Base-by-base conservation (phyloP, 73 alveolate species). In the Diophrys appendiculata region DNA sequence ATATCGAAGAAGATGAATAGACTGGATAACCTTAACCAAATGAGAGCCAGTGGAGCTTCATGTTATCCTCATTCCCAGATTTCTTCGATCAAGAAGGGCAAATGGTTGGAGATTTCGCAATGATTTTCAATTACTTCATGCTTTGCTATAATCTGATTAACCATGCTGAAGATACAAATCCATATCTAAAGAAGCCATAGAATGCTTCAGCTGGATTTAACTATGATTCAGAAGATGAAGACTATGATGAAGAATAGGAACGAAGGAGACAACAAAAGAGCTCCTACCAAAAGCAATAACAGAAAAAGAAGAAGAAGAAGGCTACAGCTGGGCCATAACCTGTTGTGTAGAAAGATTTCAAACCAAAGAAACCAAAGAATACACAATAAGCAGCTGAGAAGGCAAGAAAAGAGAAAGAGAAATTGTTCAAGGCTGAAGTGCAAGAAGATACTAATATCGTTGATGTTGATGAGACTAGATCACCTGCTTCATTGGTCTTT, bases 401-500 rank as follows among this genome's bases (percentile, higher is more conserved):
- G 32, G 33, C 67, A 25, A 68, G 34, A 69, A 65, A 64, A 65
- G 80, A 81, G 88, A 87, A 29, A 88, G 92, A 60, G 34, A 81
- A 25, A 70, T 84, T 69, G 85, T 84, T 77, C 52, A 83, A 55
- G 54, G 55, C 81, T 32, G 91, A 86, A 1, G 86, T 86, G 65
- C 89, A 78, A 71, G 86, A 88, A 0, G 92, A 89, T 31, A 93
- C 90, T 52, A 88, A 89, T 80, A 76, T 90, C 81, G 92, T 92
- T 8, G 94, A 87, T 52, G 98, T 93, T 34, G 99, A 96, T 91
- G 94, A 93, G 72, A 92, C 97, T 2, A 93, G 97, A 86, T 80
- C 88, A 28, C 98, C 99, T 22, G 94, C 93, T 52, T 92, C 96
- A 72, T 78, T 97, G 60, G 99, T 97, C 3, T 96, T 94, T 80